Conservation (phyloP, 2,329 filamentous ascomycete genomes). For the Fusarium mexicanum region DNA sequence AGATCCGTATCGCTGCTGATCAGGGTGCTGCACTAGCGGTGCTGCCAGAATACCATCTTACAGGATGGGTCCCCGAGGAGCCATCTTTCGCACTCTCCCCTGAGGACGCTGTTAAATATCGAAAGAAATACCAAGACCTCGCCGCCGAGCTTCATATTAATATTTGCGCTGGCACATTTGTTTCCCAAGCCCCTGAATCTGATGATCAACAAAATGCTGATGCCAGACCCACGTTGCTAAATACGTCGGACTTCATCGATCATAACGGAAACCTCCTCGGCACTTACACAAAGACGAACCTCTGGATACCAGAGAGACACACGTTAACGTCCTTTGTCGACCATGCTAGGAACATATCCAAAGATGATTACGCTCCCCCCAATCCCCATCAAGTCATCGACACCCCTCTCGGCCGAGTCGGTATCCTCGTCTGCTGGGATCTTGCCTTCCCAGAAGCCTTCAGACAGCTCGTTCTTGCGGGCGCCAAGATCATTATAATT, state of each 20-base stretch:
- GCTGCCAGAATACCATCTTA: slow-evolving; percentile 79
- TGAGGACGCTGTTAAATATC: slow-evolving; percentile 62
- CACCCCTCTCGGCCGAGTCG: slow-evolving; percentile 67
- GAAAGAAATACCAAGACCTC: slow-evolving; percentile 68
- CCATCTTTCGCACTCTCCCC: slow-evolving; percentile 64
- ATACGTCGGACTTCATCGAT: slow-evolving; percentile 77
- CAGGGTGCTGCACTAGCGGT: slow-evolving; percentile 61
- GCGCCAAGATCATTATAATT: slow-evolving; percentile 75
- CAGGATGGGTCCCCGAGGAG: slow-evolving; percentile 74
- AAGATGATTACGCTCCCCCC: slow-evolving; percentile 47
- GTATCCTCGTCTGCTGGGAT: slow-evolving; percentile 80
- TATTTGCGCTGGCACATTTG: slow-evolving; percentile 81
- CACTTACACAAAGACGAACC: slow-evolving; percentile 78
- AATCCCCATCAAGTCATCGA: slow-evolving; percentile 62
- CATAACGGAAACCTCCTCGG: slow-evolving; percentile 67
- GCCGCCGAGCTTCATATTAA: slow-evolving; percentile 72
- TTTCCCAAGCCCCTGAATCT: slow-evolving; percentile 47
- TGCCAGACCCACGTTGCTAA: slow-evolving; percentile 60
- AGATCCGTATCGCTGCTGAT: slow-evolving; percentile 26
- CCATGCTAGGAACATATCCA: slow-evolving; percentile 52
- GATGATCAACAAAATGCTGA: slow-evolving; percentile 55
- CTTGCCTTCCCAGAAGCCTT: slow-evolving; percentile 82
- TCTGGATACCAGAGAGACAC: slow-evolving; percentile 75
- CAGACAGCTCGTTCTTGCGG: slow-evolving; percentile 72
- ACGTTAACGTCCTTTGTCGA: slow-evolving; percentile 55